A percentile compares a stretch with the other conserved stretches of the same genome.
phyloP scores from a whole-genome alignment of 176 grass and related monocot genomes.

The Eleusine indica region DNA sequence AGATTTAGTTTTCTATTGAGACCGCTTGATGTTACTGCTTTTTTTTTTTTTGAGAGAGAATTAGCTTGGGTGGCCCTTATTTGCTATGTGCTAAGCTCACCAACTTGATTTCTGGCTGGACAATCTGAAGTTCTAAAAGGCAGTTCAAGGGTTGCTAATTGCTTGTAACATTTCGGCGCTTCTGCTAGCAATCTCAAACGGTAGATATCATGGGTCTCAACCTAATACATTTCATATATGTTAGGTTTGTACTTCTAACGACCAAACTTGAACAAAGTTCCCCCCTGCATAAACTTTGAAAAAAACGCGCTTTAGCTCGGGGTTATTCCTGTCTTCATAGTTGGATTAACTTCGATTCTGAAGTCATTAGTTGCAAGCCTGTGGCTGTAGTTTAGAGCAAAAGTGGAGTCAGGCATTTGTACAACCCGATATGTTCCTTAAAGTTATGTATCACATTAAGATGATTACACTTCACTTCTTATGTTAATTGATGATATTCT shows the following conservation, averaged over 20 bases:
- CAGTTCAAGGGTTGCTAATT: slow-evolving; percentile 4
- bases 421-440: not conserved
- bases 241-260: not conserved
- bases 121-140: not conserved
- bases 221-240: not conserved
- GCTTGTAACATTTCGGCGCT: not conserved
- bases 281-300: not conserved
- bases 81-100: not conserved
- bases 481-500: not conserved
- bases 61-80: too few relatives aligned
- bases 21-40: not conserved
- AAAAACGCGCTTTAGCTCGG: not conserved
- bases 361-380: not conserved
- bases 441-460: not conserved
- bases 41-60: too few relatives aligned
- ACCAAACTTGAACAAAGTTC: slow-evolving; percentile 9
- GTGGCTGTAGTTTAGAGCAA: not conserved
- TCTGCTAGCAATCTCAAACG: not conserved
- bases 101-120: slow-evolving; percentile 15
- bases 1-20: not conserved
- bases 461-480: not conserved
- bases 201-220: not conserved
- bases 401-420: not conserved
- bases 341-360: not conserved
- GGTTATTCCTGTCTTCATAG: not conserved